Base-by-base conservation (phyloP, 169 alveolate species). In the Eimeria acervulina region DNA sequence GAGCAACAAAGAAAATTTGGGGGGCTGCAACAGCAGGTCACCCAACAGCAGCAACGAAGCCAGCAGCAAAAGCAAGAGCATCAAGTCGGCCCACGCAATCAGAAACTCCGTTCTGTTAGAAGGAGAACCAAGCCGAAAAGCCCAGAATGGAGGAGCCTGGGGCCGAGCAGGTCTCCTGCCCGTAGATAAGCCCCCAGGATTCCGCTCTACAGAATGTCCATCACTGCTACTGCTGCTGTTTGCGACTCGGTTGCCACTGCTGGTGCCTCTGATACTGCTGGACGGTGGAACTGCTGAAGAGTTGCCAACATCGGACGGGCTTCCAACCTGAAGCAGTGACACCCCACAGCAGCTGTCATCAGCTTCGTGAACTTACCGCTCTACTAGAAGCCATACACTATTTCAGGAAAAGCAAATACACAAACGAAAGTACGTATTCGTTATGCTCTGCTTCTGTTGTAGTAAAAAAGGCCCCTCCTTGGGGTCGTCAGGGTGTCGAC, bases 1-100 rank as follows among this genome's bases (percentile, higher is more conserved):
- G 19, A 33, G 93, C 44, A 84, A 80, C 42, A 84, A 17, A 4
- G 93, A 84, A 40, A 84, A 84, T 26, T 42, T 66, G 31, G 96
- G 96, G 1, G 96, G 96, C 80, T 93, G 90, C 80, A 93, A 33
- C 63, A 93, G 87, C 40, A 93, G 12, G 68, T 93, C 96, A 28
- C 87, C 96, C 40, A 93, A 66, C 61, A 93, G 68, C 40, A 93
- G 33, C 88, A 93, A 76, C 21, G 93, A 80, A n/a, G 96, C 96
- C 38, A 93, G 55, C 26, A 93, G 84, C 44, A 93, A 72, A 31
- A 93, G 78, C 72, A 81, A 40, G 55, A 93, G 83, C 72, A 66
- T 80, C 93, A 93, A 44, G 63, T 93, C 96, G 8, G 93, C 96
- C 90, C 76, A 51, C 0, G 96, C 93, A 55, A 93, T 80, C 19